These are phyloP conservation scores for Pichia occidentalis DNA, from an alignment of 805 yeast species.

Conservation along the genomic window DNA sequence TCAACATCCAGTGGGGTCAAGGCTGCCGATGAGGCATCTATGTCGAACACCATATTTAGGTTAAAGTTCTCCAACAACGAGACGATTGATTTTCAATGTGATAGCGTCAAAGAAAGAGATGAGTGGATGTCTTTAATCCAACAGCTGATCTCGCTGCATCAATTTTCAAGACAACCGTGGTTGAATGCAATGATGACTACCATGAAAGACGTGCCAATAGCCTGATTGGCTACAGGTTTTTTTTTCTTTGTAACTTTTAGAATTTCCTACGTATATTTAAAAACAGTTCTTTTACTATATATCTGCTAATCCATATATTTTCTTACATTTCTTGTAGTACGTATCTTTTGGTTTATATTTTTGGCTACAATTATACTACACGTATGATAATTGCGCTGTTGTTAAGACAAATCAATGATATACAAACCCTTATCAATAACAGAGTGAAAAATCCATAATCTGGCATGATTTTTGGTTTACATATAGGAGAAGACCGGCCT, in stretches of 20 bases:
- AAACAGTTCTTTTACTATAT: not conserved
- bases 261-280: no score
- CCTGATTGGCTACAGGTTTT: not conserved
- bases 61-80: constrained; percentile 75
- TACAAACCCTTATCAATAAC: no score
- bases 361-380: no score
- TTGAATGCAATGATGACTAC: constrained; percentile 25
- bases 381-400: no score
- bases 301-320: not conserved
- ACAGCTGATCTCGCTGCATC: constrained; percentile 38
- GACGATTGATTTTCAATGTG: constrained; percentile 79
- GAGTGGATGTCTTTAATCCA: constrained; percentile 63
- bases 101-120: constrained; percentile 50
- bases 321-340: not conserved
- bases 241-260: no score
- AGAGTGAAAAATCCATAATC: no score
- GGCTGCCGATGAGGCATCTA: constrained; percentile 51
- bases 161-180: constrained; percentile 33
- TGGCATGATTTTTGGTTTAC: no score
- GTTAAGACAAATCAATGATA: no score
- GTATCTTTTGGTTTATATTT: not conserved
- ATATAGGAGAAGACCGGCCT: no score
- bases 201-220: constrained; percentile 5
- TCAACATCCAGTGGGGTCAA: not conserved
- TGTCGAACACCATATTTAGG: constrained; percentile 69